Percentiles rank a stretch among this genome's conserved stretches.
These are phyloP conservation scores for Geranium incanum DNA, from an alignment of 441 rosid genomes.

Conservation along the genomic window DNA sequence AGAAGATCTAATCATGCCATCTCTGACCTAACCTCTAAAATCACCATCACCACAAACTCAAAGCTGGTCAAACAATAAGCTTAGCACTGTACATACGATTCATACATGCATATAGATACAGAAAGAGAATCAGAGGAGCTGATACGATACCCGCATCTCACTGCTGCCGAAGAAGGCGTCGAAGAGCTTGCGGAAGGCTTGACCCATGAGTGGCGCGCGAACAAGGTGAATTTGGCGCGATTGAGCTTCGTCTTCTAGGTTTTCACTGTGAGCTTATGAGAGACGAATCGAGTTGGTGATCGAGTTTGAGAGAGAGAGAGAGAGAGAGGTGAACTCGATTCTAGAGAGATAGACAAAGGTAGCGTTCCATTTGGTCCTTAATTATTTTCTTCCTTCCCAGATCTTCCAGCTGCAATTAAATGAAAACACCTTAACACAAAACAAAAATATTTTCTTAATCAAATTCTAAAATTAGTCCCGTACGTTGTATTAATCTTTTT, in stretches of 20 bases:
- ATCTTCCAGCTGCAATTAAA: not conserved
- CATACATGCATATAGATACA: not conserved
- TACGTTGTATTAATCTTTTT: too few relatives aligned
- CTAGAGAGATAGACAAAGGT: not conserved
- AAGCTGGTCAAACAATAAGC: not conserved
- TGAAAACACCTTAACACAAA: too few relatives aligned
- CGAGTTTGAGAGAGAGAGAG: not conserved
- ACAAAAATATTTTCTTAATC: too few relatives aligned
- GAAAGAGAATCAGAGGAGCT: not conserved
- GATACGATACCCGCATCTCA: conserved; percentile 78
- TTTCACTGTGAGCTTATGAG: not conserved
- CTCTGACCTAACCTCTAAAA: not conserved
- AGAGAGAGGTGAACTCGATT: not conserved
- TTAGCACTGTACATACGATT: not conserved
- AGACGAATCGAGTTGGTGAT: not conserved
- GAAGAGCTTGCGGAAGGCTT: conserved; percentile 91
- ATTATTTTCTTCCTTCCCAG: not conserved
- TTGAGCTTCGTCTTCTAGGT: not conserved
- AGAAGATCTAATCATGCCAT: not conserved
- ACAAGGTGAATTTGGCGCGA: not conserved
- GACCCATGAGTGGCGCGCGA: conserved; percentile 45
- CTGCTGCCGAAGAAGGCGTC: conserved; percentile 90
- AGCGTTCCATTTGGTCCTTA: not conserved
- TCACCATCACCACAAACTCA: not conserved
- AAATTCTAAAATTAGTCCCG: too few relatives aligned